Base-by-base conservation (phyloP, 192 early-diverging fungal genomes). In the Linnemannia elongata region DNA sequence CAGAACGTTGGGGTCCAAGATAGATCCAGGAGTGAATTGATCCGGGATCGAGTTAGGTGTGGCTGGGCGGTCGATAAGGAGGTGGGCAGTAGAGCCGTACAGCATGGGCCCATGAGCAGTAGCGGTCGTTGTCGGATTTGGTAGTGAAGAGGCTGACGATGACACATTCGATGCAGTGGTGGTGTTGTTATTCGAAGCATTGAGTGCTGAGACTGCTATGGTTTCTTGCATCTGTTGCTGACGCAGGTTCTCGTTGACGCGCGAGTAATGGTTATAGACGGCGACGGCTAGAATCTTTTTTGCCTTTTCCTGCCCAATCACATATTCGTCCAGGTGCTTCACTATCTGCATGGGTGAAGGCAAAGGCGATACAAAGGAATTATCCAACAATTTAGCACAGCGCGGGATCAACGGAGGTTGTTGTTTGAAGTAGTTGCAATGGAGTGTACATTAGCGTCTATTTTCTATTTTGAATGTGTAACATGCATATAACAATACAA, bases 271-370 rank as follows among this genome's bases (percentile, higher is more conserved):
- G 87, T 96, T 96, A 82, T 94, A 95, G 20, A 97, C 93, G 20
- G 96, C 95, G 9, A 97, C 96, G 1, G 96, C 89, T 69, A 97
- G 80, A 10, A 92, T 94, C 83, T 94, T 94, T 88, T 97, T 97
- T 41, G 96, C 92, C 15, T 91, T 87, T 39, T 94, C 94, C 87
- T 97, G 96, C 13, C 96, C 96, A 76, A 97, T 95, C 7, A 97
- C 93, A 82, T 95, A 95, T 38, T 96, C 94, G 88, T 97, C 94
- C 83, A 97, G 72, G 66, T 95, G 93, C 52, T 93, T 90, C 72
- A 93, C 92, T 80, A 95, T 94, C 93, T 95, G 39, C 3, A 12
- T 20, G 17, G 49, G 49, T 5, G 20, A 1, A 18, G 49, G 5
- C 10, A 71, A 41, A 39, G 2, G 24, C 24, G 39, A 9, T 30